Percentiles rank a stretch among this genome's conserved stretches.
Evolutionary conservation across 164 flowering plant species (phyloP).

Genomic region (Macadamia tetraphylla): DNA sequence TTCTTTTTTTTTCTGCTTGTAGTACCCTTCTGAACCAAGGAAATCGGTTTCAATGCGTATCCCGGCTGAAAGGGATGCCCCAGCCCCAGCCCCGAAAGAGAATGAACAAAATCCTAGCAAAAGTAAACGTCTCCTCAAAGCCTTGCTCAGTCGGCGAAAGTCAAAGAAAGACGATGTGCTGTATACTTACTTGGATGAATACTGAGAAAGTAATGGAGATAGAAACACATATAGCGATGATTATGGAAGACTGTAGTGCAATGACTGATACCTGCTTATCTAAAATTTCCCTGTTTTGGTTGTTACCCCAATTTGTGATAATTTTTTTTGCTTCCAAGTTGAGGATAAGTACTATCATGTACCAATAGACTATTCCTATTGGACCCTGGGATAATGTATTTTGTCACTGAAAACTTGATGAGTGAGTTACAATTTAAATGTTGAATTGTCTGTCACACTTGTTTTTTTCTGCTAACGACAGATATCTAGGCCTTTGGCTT

Average conservation of each 20-base stretch:
- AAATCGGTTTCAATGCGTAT: constrained; percentile 70
- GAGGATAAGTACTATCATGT: constrained; percentile 1
- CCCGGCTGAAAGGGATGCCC: constrained; percentile 30
- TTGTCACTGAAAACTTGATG: neutral
- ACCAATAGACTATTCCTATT: neutral
- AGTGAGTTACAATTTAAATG: too few species aligned
- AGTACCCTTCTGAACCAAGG: constrained; percentile 57
- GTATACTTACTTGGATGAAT: constrained; percentile 71
- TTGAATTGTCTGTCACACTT: too few species aligned
- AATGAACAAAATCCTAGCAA: constrained; percentile 57
- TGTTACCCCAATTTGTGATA: neutral
- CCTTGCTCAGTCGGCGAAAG: constrained; percentile 67
- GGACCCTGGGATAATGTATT: neutral
- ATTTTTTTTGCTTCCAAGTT: neutral
- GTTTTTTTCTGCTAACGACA: too few species aligned
- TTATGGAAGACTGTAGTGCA: neutral
- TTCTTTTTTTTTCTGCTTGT: constrained; percentile 5
- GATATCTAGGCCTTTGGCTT: too few species aligned
- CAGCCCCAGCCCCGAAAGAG: constrained; percentile 20
- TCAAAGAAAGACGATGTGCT: constrained; percentile 65
- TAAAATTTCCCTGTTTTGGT: neutral
- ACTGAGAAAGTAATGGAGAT: constrained; percentile 22
- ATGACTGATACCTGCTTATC: neutral
- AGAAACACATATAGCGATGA: neutral
- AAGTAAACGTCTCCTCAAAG: constrained; percentile 66